A percentile compares a stretch with the other conserved stretches of the same genome.
These are phyloP conservation scores for Trichoderma gamsii DNA, from an alignment of 495 filamentous ascomycete genomes.

Conservation along the genomic window DNA sequence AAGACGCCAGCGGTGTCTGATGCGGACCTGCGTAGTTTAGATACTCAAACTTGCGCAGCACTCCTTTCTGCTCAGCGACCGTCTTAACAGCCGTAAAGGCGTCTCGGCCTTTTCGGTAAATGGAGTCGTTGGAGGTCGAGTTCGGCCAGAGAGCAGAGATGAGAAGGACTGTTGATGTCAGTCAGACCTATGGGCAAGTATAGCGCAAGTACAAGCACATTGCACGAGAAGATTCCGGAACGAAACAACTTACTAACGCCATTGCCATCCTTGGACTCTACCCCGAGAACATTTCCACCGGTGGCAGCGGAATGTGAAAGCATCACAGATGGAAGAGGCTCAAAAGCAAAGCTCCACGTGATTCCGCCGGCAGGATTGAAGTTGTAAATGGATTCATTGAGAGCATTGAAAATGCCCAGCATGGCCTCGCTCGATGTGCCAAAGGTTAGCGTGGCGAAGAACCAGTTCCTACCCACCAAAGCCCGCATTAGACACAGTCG, in stretches of 20 bases:
- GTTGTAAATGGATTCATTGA: conserved; percentile 16
- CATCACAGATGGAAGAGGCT: conserved; percentile 42
- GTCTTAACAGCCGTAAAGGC: neutral
- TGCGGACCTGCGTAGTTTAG: neutral
- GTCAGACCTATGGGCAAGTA: neutral
- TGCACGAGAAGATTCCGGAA: neutral
- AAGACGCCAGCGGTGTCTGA: neutral
- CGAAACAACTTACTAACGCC: neutral
- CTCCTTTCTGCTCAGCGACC: neutral
- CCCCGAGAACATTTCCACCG: neutral
- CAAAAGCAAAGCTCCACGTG: conserved; percentile 31
- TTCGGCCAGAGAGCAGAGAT: neutral
- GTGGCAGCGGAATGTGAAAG: neutral
- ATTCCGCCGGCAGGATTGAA: conserved; percentile 20
- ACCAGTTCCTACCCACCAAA: conserved; percentile 3
- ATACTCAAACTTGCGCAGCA: neutral
- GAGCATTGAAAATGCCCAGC: conserved; percentile 21
- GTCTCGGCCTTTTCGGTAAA: conserved; percentile 1
- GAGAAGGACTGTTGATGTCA: neutral
- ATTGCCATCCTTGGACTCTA: neutral
- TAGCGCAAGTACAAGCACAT: neutral
- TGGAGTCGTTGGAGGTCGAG: neutral
- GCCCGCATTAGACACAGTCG: neutral
- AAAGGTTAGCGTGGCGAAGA: conserved; percentile 6
- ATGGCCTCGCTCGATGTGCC: conserved; percentile 17